These are phyloP conservation scores for Xerocomus amazonicus DNA, from an alignment of 1,284 basidiomycete species.

Conservation along the genomic window DNA sequence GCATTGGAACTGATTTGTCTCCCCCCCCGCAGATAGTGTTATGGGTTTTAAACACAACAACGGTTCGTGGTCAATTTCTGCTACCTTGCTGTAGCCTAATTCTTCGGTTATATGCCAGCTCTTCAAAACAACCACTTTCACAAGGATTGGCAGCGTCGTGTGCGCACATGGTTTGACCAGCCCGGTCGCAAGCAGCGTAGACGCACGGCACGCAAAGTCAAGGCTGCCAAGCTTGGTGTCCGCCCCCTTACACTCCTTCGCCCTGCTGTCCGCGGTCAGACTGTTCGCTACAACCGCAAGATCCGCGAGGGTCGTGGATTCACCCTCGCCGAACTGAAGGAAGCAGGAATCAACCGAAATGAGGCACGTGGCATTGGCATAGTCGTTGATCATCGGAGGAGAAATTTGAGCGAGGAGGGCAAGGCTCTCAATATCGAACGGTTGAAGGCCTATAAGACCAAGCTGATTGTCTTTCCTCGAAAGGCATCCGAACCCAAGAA, in stretches of 20 bases:
- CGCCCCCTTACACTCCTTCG: constrained; percentile 91
- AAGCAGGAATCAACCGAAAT: constrained; percentile 93
- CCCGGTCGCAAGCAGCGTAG: constrained; percentile 97
- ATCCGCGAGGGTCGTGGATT: constrained; percentile 97
- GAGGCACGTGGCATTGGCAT: constrained; percentile 93
- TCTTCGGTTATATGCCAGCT: constrained; percentile 42
- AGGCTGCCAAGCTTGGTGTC: constrained; percentile 90
- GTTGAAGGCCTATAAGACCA: constrained; percentile 89
- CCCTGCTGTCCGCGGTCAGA: constrained; percentile 95
- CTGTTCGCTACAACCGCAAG: constrained; percentile 98
- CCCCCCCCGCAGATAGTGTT: constrained; percentile 34
- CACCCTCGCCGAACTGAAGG: constrained; percentile 93
- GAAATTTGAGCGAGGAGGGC: constrained; percentile 97
- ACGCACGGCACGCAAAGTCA: constrained; percentile 88
- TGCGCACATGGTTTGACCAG: constrained; percentile 99
- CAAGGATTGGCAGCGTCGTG: constrained; percentile 97
- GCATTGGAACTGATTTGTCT: constrained; percentile 14
- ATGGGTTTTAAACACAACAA: constrained; percentile 85
- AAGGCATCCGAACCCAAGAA: constrained; percentile 95
- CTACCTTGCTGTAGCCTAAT: constrained; percentile 12
- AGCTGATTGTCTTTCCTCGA: constrained; percentile 91
- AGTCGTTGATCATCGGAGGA: constrained; percentile 95
- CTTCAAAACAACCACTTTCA: constrained; percentile 95
- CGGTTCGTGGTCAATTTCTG: constrained; percentile 44
- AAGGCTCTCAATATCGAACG: constrained; percentile 95